Evolutionary conservation across 1,284 basidiomycete species (phyloP), one percentile per base, ranked within the genome.

Genomic region (Malassezia sympodialis): DNA sequence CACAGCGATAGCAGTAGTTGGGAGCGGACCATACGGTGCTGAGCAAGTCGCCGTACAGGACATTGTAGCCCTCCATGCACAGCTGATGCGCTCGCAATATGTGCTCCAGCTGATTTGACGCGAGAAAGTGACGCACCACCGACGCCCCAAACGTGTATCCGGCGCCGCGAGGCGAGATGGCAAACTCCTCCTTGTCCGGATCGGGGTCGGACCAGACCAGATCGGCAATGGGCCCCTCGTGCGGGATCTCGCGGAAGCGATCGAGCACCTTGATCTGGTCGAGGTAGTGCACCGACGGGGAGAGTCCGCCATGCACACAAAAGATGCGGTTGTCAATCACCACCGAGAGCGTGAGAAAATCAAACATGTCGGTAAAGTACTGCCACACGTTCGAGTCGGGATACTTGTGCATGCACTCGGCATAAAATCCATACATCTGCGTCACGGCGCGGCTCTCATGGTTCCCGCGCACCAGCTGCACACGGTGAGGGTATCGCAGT

Each of bases 351-450:
- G 94, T 98, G 62, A 99, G 78, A 77, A 93, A 98, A 80, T 99
- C 94, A 77, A 99, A 99, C 94, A 99, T 96, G 79, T 99, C 94
- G 58, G 94, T 98, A 73, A 98, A 98, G 76, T 96, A 96, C 34
- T 89, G 91, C 94, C 94, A 99, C 35, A 96, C 93, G 66, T 88
- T 87, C 24, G 90, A 62, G 24, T 56, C 59, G 23, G 91, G 93
- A 72, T 99, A 99, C 78, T 99, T 99, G 47, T 93, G 83, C 39
- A 90, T 84, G 72, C 94, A 98, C 80, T 99, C 94, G 30, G 90
- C 87, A 77, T 99, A 99, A 79, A 99, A 99, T 14, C 94, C 94
- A 74, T 98, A 99, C 17, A 90, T 94, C 90, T 98, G 93, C 1
- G 94, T 99, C 50, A 99, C 94, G 3, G 94, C 94, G 74, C 94